Evolutionary conservation across 164 flowering plant genomes (phyloP), one percentile per base, ranked within the genome.

Genomic region (Chimonanthus salicifolius): DNA sequence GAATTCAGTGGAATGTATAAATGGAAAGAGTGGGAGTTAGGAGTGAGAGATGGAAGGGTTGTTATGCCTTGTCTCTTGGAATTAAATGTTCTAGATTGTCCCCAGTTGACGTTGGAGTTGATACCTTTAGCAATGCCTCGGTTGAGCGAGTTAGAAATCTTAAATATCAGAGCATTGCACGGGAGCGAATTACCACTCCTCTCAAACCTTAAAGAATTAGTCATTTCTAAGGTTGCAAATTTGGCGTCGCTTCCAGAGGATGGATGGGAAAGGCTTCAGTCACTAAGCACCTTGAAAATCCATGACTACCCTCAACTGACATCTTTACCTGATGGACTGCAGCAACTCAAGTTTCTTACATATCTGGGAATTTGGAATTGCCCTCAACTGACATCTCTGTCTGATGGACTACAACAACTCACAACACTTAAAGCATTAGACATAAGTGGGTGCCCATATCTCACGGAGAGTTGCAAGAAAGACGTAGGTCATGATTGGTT

Each of bases 181-280:
- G 90, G 85, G 6, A 85, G 83, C 43, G 71, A 71, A 62, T 85
- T 63, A 33, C 66, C 33, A 33, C 43, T 20, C 66, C 66, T 63
- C 21, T 44, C 33, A 20, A 63, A 63, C 66, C 66, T 63, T 1
- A 63, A 63, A 33, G 33, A 16, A 20, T 9, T 63, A 33, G 18
- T 8, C 18, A 45, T 44, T 8, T 33, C 6, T 10, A 46, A 54
- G 4, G 15, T 16, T 10, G 44, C 51, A 45, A 10, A 63, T 18
- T 44, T 18, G 66, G 6, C 66, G 21, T 18, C 11, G 5, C 33
- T 63, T 16, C 11, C 18, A 1, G 45, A 63, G 44, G 21, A 63
- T 21, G 66, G 20, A 33, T 6, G 33, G 66, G 43, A 63, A 63
- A n/a, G 21, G 43, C 66, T 63, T 7, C 10, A 9, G 33, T 20